Evolutionary conservation across 2,329 filamentous ascomycete genomes (phyloP), one percentile per base, ranked within the genome.

Genomic region (Neonectria neomacrospora): DNA sequence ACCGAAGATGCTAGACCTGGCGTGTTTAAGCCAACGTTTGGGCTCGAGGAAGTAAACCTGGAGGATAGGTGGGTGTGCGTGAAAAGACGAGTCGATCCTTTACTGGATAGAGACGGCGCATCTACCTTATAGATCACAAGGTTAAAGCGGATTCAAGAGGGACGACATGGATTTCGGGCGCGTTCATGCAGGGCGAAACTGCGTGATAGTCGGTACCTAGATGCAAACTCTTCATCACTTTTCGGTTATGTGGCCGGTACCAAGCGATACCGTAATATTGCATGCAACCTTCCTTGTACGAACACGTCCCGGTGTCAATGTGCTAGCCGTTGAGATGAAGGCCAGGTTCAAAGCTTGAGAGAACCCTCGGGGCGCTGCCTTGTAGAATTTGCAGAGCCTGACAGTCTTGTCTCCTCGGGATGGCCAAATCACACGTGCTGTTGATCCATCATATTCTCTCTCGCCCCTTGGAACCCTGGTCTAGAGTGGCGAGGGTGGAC

Each of bases 101-200:
- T 32, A 30, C 42, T 58, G 55, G 55, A 44, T 47, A 7, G 32
- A 37, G 32, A 37, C 14, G 34, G 23, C 23, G 30, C 39, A 39
- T 42, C 12, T 22, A 42, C 32, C 55, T 58, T 58, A 58, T 58
- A 58, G 28, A n/a, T 30, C n/a, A 20, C 4, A 20, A 26, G 54
- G 28, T 18, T 5, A 16, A 3, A 39, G 45, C 28, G n/a, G 9
- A 6, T 28, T 26, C 14, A 26, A 47, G 23, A 6, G 16, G 16
- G 22, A 11, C 44, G 44, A 51, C 32, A 30, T 42, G 45, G 54
- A 48, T 47, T 32, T 34, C n/a, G 30, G 26, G 28, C 23, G 14
- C 5, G 22, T 57, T 41, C 18, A 54, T 26, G 34, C 34, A 42
- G 34, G 39, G 3, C 42, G 23, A 28, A 32, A 3, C 41, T 50